A percentile compares a stretch with the other conserved stretches of the same genome.
Evolutionary conservation across 768 basidiomycete genomes (phyloP).

Genomic region (Pleurotus tuoliensis): DNA sequence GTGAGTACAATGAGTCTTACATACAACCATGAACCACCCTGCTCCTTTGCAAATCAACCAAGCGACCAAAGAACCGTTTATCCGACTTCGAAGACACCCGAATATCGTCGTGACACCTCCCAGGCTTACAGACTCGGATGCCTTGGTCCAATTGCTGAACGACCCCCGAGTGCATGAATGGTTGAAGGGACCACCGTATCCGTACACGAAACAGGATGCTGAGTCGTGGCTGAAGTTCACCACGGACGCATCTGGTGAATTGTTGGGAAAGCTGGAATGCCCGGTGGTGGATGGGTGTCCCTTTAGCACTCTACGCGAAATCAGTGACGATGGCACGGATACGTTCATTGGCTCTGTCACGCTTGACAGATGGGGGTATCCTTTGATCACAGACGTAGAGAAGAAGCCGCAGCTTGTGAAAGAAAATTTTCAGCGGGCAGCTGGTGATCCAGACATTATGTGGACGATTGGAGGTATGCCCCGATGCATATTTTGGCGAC

Average conservation of each 20-base stretch:
- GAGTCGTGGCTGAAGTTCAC: conserved; percentile 13
- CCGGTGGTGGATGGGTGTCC: conserved; percentile 31
- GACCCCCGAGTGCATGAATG: conserved; percentile 28
- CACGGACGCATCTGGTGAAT: not conserved
- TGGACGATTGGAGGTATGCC: conserved; percentile 47
- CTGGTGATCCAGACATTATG: conserved; percentile 43
- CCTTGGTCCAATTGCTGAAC: conserved; percentile 33
- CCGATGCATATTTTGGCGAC: not conserved
- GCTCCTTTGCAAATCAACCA: conserved; percentile 19
- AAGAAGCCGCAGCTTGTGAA: conserved; percentile 14
- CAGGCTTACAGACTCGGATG: conserved; percentile 32
- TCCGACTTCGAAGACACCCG: conserved; percentile 42
- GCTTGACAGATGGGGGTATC: conserved; percentile 24
- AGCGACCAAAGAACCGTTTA: conserved; percentile 43
- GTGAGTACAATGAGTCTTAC: not conserved
- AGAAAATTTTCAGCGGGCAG: conserved; percentile 31
- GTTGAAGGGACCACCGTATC: conserved; percentile 29
- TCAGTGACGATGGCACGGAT: conserved; percentile 25
- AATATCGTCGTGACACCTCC: conserved; percentile 49
- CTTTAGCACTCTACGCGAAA: conserved; percentile 39
- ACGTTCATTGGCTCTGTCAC: conserved; percentile 28
- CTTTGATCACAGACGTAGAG: conserved; percentile 23
- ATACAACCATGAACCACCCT: not conserved
- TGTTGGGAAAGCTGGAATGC: conserved; percentile 14
- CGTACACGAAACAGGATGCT: conserved; percentile 23